Percentiles rank a stretch among this genome's conserved stretches.
Conservation (phyloP, 257 asterid species). For the Marsdenia floribunda region DNA sequence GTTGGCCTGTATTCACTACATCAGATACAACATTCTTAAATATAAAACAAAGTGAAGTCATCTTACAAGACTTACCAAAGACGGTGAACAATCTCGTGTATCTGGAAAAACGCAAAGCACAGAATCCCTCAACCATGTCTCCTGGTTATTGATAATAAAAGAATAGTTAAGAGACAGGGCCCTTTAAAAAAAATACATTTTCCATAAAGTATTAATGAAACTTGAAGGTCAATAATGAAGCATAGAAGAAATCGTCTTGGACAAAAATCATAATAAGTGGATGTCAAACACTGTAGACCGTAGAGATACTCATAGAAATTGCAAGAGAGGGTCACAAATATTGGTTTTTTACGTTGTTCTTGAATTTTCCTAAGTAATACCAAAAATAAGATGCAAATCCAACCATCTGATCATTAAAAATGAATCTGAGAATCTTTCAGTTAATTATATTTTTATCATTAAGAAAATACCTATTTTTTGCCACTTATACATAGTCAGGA, state of each 20-base stretch:
- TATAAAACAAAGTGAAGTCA: background rate
- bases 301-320: background rate
- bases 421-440: background rate
- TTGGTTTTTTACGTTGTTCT: background rate
- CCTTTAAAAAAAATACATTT: background rate
- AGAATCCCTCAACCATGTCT: conserved; percentile 81
- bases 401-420: background rate
- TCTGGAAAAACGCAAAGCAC: conserved; percentile 84
- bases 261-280: background rate
- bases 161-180: conserved; percentile 9
- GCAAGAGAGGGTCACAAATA: background rate
- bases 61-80: conserved; percentile 50
- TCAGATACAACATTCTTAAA: conserved; percentile 20
- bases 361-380: background rate
- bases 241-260: background rate
- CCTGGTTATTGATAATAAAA: conserved; percentile 43
- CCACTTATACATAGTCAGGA: conserved; percentile 1
- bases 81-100: conserved; percentile 77
- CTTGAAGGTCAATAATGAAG: background rate
- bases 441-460: background rate
- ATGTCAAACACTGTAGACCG: background rate
- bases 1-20: conserved; percentile 44
- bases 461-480: background rate
- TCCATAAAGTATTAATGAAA: background rate
- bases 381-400: background rate